These are phyloP conservation scores for Porodaedalea pini DNA, from an alignment of 1,284 basidiomycete genomes.

Conservation along the genomic window DNA sequence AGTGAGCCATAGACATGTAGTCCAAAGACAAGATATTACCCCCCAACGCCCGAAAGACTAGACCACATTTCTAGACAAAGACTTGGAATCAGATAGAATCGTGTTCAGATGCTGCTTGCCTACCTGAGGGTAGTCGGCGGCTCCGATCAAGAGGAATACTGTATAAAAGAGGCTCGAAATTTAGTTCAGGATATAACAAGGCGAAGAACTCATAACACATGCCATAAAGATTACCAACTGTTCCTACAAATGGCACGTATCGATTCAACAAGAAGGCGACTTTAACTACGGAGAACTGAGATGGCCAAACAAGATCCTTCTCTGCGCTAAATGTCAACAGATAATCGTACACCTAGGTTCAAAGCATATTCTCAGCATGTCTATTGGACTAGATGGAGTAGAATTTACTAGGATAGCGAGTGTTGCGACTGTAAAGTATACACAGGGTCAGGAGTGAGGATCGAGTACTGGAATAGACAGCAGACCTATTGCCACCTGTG, in stretches of 20 bases:
- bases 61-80: background rate
- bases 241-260: slow-evolving; percentile 10
- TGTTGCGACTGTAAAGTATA: too few relatives aligned
- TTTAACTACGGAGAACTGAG: slow-evolving; percentile 2
- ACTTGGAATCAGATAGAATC: too few relatives aligned
- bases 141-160: background rate
- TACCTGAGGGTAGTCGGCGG: background rate
- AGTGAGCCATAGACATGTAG: too few relatives aligned
- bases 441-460: too few relatives aligned
- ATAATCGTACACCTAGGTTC: slow-evolving; percentile 10
- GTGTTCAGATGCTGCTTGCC: too few relatives aligned
- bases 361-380: background rate
- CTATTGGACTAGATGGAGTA: too few relatives aligned
- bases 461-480: too few relatives aligned
- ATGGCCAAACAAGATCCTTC: slow-evolving; percentile 9
- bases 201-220: too few relatives aligned
- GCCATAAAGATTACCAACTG: background rate
- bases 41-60: background rate
- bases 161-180: background rate
- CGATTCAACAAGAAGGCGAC: slow-evolving; percentile 12
- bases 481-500: too few relatives aligned
- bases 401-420: too few relatives aligned
- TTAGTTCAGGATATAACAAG: background rate
- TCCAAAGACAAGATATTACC: background rate
- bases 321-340: slow-evolving; percentile 7